Percentiles rank a stretch among this genome's conserved stretches.
These are phyloP conservation scores for Microcos paniculata DNA, from an alignment of 345 rosid species.

Conservation along the genomic window DNA sequence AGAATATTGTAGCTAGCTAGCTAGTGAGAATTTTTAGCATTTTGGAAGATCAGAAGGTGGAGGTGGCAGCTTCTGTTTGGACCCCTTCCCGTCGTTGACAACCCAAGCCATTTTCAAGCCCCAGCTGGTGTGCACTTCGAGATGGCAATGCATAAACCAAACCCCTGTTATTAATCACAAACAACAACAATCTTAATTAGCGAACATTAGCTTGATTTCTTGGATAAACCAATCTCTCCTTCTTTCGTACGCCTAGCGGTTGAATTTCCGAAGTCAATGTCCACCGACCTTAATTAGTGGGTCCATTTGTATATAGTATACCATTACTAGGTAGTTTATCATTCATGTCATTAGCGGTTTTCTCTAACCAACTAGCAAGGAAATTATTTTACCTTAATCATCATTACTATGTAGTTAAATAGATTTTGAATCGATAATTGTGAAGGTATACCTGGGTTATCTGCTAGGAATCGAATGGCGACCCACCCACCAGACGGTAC, in stretches of 20 bases:
- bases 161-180: constrained; percentile 21
- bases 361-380: background rate
- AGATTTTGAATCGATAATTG: background rate
- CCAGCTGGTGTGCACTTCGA: constrained; percentile 60
- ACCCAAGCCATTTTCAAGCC: constrained; percentile 65
- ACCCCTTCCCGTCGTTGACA: constrained; percentile 42
- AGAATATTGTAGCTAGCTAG: background rate
- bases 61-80: constrained; percentile 44
- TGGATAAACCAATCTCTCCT: too few species aligned
- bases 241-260: too few species aligned
- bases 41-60: constrained; percentile 57
- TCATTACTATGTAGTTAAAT: background rate
- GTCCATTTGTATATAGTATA: too few species aligned
- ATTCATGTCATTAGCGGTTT: background rate
- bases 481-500: constrained; percentile 68
- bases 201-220: too few species aligned
- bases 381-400: background rate
- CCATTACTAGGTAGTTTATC: background rate
- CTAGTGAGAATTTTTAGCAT: constrained; percentile 27
- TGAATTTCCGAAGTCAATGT: too few species aligned
- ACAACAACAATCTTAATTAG: background rate
- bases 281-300: too few species aligned
- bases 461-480: constrained; percentile 49
- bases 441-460: constrained; percentile 40
- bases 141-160: constrained; percentile 62